Conservation (phyloP, 306 rosid species). For the Lablab purpureus region DNA sequence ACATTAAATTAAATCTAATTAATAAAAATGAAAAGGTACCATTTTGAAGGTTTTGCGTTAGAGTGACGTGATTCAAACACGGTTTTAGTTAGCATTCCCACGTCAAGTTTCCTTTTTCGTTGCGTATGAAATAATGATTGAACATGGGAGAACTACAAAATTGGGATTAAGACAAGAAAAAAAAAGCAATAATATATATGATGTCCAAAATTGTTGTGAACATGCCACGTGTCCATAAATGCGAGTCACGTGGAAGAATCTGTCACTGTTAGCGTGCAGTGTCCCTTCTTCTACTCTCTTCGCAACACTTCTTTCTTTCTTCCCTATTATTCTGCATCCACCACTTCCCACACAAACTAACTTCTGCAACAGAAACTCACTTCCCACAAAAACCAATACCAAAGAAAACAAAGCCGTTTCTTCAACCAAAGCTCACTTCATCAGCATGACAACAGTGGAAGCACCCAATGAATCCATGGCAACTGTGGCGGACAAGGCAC, state of each 20-base stretch:
- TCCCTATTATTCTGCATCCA: conserved; percentile 45
- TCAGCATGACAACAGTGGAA: conserved; percentile 19
- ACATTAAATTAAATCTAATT: no score
- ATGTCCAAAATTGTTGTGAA: background rate
- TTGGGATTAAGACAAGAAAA: background rate
- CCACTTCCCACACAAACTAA: background rate
- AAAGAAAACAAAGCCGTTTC: background rate
- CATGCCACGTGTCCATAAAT: background rate
- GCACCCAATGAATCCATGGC: conserved; percentile 49
- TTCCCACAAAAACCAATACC: background rate
- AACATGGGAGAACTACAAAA: background rate
- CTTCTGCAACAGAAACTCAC: background rate
- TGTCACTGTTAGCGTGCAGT: background rate
- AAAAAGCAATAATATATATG: background rate
- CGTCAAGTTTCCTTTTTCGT: background rate
- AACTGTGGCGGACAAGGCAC: conserved; percentile 57
- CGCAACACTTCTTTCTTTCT: background rate
- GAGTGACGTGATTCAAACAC: no score
- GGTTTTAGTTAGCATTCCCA: background rate
- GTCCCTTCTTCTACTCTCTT: background rate
- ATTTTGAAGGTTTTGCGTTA: no score
- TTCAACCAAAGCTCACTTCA: background rate
- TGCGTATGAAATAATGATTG: background rate
- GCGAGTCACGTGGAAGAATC: conserved; percentile 48
- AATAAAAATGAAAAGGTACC: no score